Conservation (phyloP, 1,139 yeast species). For the Pichia sp. region DNA sequence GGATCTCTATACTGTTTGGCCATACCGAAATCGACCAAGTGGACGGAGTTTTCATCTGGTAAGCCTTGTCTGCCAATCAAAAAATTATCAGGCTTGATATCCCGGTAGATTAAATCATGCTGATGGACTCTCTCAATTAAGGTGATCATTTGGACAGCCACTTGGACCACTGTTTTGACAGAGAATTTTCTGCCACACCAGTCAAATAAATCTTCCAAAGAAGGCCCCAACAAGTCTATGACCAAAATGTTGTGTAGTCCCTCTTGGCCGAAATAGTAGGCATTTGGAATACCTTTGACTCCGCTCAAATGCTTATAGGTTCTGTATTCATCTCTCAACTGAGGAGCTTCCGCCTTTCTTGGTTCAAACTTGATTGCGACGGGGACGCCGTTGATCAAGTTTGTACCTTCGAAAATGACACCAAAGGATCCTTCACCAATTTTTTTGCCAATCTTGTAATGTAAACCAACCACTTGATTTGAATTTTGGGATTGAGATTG, state of each 20-base stretch:
- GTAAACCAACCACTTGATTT: constrained; percentile 67
- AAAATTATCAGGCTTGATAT: constrained; percentile 94
- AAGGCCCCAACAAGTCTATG: constrained; percentile 91
- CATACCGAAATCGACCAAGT: constrained; percentile 61
- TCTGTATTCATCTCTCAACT: constrained; percentile 70
- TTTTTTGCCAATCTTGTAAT: constrained; percentile 75
- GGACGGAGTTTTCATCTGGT: constrained; percentile 48
- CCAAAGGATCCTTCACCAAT: constrained; percentile 87
- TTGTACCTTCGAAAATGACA: constrained; percentile 75
- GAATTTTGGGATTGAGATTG: constrained; percentile 18
- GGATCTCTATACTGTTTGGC: constrained; percentile 66
- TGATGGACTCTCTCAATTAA: constrained; percentile 85
- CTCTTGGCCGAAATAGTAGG: constrained; percentile 91
- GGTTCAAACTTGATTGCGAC: constrained; percentile 83
- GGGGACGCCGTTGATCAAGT: constrained; percentile 66
- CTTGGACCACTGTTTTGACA: constrained; percentile 83
- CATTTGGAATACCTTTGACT: constrained; percentile 63
- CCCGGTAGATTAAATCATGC: constrained; percentile 86
- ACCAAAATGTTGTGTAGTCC: constrained; percentile 92
- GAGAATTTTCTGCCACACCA: constrained; percentile 95
- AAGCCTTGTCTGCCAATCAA: constrained; percentile 66
- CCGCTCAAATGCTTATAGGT: constrained; percentile 65
- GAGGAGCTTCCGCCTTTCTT: constrained; percentile 76
- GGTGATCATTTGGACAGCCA: constrained; percentile 87
- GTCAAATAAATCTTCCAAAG: constrained; percentile 91